phyloP scores from a whole-genome alignment of 371 early-diverging fungal genomes.

The Vairimorpha apis region DNA sequence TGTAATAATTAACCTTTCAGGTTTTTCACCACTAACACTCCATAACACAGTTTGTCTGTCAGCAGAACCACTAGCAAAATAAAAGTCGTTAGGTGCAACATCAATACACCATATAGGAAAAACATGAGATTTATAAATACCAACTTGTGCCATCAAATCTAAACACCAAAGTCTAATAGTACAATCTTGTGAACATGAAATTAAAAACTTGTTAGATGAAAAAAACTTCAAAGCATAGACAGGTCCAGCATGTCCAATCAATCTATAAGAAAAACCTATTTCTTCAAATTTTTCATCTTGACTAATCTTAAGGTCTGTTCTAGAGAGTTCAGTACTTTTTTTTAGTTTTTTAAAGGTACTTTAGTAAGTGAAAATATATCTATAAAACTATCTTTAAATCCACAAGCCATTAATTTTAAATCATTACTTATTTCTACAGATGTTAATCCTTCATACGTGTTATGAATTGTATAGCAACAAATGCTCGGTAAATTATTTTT shows the following conservation, averaged over 20 bases:
- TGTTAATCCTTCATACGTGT: conserved; percentile 69
- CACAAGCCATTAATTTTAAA: conserved; percentile 59
- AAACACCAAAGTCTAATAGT: conserved; percentile 90
- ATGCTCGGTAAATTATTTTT: conserved; percentile 77
- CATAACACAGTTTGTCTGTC: conserved; percentile 90
- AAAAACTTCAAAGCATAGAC: conserved; percentile 83
- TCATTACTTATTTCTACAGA: conserved; percentile 60
- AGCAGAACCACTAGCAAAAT: conserved; percentile 89
- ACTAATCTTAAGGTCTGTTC: conserved; percentile 51
- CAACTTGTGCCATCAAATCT: conserved; percentile 76
- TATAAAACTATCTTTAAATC: conserved; percentile 61
- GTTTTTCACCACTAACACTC: conserved; percentile 83
- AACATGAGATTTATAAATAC: conserved; percentile 87
- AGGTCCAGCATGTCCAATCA: conserved; percentile 90
- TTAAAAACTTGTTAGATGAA: conserved; percentile 74
- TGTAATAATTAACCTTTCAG: conserved; percentile 88
- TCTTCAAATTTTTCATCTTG: conserved; percentile 61
- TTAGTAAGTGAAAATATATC: conserved; percentile 63
- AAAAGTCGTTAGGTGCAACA: conserved; percentile 77
- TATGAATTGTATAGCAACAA: conserved; percentile 91
- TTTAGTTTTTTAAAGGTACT: conserved; percentile 59
- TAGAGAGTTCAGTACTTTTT: conserved; percentile 51
- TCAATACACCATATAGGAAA: conserved; percentile 92
- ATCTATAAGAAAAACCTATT: conserved; percentile 60
- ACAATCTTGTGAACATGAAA: conserved; percentile 86